Evolutionary conservation across 2,329 filamentous ascomycete species (phyloP), one percentile per base, ranked within the genome.

Genomic region (Penicillium sp.): DNA sequence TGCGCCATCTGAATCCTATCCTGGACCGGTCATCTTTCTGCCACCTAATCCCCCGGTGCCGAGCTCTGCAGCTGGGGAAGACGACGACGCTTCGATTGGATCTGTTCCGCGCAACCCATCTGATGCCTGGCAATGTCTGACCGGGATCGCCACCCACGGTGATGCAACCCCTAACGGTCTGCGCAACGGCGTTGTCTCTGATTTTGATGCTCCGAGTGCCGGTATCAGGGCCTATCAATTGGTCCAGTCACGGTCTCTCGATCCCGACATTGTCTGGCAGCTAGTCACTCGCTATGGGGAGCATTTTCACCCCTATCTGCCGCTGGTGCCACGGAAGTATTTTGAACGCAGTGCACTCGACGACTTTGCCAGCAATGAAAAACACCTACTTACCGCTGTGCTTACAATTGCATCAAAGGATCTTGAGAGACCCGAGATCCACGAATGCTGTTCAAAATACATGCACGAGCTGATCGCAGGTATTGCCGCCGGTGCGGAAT

Each of bases 331-430:
- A 8, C 72, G 74, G 29, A 75, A 77, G 52, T 79, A 81, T 35
- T 78, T 84, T 52, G 73, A 80, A 50, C 70, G 75, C 31, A 63
- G 69, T 11, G 69, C 77, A 46, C 65, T 86, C 8, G 70, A 77
- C 22, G 69, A 75, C 14, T 79, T 81, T 51, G 79, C 81, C 4
- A 71, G 74, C 2, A 77, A 78, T 23, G 84, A 87, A 58, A 81
- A 78, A 24, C 80, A 87, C 58, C 71, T 88, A 0, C 73, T 87
- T 13, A 87, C 84, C 0, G 84, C 84, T 0, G 80, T 87, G 2
- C 70, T 88, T 3, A 83, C 84, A 1, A 83, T 88, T 40, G 80
- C 83, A 3, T 85, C 84, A 6, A 85, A 86, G 64, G 84, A 88
- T 57, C 69, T 86, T n/a, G 76, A 83, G 5, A 79, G 84, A 56